Conservation (phyloP, 768 basidiomycete species). For the Strobilomyces confusus region DNA sequence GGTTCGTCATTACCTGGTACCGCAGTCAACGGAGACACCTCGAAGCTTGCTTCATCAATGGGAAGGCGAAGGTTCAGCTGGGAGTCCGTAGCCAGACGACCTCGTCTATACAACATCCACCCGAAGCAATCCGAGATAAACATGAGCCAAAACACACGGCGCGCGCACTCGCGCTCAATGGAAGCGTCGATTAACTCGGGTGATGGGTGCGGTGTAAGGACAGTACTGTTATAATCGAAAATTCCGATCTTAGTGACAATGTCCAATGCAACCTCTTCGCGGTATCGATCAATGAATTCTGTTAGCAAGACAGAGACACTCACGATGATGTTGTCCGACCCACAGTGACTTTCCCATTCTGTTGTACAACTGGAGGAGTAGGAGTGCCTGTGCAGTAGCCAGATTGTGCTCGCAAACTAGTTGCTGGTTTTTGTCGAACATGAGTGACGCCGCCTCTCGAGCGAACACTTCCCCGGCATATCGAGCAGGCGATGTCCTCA, state of each 20-base stretch:
- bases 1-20: conserved; percentile 27
- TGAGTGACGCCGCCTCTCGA: conserved; percentile 58
- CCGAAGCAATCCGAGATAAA: conserved; percentile 54
- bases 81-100: conserved; percentile 34
- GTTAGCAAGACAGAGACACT: conserved; percentile 8
- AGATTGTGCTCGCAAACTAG: conserved; percentile 61
- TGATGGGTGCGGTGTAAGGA: conserved; percentile 54
- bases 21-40: conserved; percentile 50
- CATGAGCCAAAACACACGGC: conserved; percentile 79
- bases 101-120: conserved; percentile 35
- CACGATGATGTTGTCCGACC: conserved; percentile 30
- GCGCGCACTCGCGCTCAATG: conserved; percentile 74
- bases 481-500: conserved; percentile 52
- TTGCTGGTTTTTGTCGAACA: conserved; percentile 66
- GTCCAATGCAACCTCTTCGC: conserved; percentile 56
- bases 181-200: conserved; percentile 56
- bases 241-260: conserved; percentile 67
- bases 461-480: conserved; percentile 52
- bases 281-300: conserved; percentile 12
- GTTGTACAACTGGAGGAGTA: conserved; percentile 68
- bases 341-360: conserved; percentile 38
- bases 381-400: conserved; percentile 71
- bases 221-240: conserved; percentile 57
- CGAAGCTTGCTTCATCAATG: conserved; percentile 79
- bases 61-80: conserved; percentile 64